Evolutionary conservation across 2,329 filamentous ascomycete species (phyloP), one percentile per base, ranked within the genome.

Genomic region (Hypoxylon sp.): DNA sequence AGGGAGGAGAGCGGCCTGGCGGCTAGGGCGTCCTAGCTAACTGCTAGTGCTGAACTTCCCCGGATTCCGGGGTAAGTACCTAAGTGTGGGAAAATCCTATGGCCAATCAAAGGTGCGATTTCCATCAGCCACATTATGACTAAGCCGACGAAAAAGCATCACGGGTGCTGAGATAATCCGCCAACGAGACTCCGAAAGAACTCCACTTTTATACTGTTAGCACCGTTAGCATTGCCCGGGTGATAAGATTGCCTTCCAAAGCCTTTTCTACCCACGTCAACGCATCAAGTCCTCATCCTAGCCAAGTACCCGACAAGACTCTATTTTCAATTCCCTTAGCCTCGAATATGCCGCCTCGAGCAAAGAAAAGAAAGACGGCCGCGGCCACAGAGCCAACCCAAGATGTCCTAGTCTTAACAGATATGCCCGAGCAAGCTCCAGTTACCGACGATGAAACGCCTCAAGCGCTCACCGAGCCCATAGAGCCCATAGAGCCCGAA

Each of bases 351-450:
- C 79, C 80, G 61, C 78, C 80, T 43, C 37, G 37, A 41, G 73
- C 79, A 19, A 82, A 82, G 72, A 82, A 80, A 70, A 79, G 80
- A 71, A 81, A 80, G 73, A 82, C 77, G 10, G 56, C 62, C 3
- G 47, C 48, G 30, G 58, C 67, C 17, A 63, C 71, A 8, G 63
- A 69, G 10, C 72, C 62, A 7, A 60, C 69, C 13, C 43, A 56
- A 51, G 68, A 74, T 30, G 47, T 70, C 39, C 63, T 71, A 1
- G 56, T 57, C 13, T 54, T 71, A 37, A 53, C 49, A 56, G 70
- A 76, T 4, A 34, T 51, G 24, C 68, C 74, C 32, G 67, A 67
- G 13, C 55, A 65, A 46, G 19, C 56, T 26, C 54, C 64, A 15
- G 19, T 48, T 19, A 55, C 37, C 32, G 52, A 69, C 55, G 48